Evolutionary conservation across 2,329 filamentous ascomycete genomes (phyloP), one percentile per base, ranked within the genome.

Genomic region (Fusarium palustre): DNA sequence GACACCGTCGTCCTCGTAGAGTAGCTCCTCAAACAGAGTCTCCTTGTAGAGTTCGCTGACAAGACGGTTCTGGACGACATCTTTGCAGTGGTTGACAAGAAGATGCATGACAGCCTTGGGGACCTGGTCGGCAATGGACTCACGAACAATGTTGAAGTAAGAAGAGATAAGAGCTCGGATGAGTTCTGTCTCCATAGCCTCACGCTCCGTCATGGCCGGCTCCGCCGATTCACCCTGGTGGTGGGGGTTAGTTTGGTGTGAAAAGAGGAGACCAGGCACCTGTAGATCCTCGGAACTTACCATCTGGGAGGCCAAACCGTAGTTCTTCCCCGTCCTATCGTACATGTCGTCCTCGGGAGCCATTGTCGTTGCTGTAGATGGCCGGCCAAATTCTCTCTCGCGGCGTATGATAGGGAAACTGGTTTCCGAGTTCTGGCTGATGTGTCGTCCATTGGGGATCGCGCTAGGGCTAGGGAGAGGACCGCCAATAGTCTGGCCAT

Each of bases 81-180:
- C 96, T 80, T 98, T 97, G 82, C 93, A 97, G 84, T 97, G 93
- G 81, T 99, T 99, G 77, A 99, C 96, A 34, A 99, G 88, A 47
- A 99, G 88, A 79, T 99, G 96, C 96, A 99, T 99, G 73, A 99
- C 92, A 7, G 96, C 96, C 83, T 99, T 99, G 71, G 96, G 96
- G 13, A 99, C 96, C 82, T 98, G 95, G 78, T 99, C 96, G 45
- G 95, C 95, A 75, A 97, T 97, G n/a, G 93, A 95, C 81, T 99
- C 96, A 68, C 96, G 92, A 47, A 99, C 96, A 76, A 99, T 99
- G 80, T 97, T 97, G 85, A 99, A 99, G 85, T 99, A 99, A 2
- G 94, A 97, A 33, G 93, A 97, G 79, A 99, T 99, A 59, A 99
- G 88, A 47, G 94, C 92, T 47, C 95, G 92, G 78, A 99, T 99